Base-by-base conservation (phyloP, 106 monocot genomes). In the Dioscorea zingiberensis region DNA sequence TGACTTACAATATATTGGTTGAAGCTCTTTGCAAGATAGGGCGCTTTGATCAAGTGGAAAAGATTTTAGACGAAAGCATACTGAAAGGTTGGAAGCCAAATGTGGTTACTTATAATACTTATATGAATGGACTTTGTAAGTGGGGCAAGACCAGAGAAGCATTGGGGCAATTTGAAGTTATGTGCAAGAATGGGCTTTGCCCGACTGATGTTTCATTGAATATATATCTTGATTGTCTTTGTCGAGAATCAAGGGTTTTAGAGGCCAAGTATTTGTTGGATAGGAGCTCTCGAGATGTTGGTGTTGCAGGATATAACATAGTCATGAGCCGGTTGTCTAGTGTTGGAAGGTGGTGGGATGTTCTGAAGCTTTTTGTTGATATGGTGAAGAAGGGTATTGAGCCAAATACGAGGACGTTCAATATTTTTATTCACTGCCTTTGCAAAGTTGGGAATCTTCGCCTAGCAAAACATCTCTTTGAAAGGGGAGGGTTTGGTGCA, bases 111-210 rank as follows among this genome's bases (percentile, higher is more conserved):
- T 61, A 30, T 30, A 61, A 61, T 61, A 61, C 28, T 2, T 61
- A 61, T 27, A 30, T 61, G 61, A 61, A 27, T 27, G 61, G 61
- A 6, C 61, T 61, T 30, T 28, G 27, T 30, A 61, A 61, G 61
- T 28, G 4, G 26, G 27, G 30, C 8, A 61, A 32, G 30, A n/a
- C 29, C 5, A 17, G 9, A 13, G 61, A 61, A 61, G 61, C 29
- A 32, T 61, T 61, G 28, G 61, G n/a, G 27, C 17, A 25, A 6
- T 32, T 29, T 13, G 32, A 30, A 18, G 3, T 38, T 8, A 32
- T 61, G 61, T 17, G 7, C 14, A 32, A 30, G 32, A 3, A 28
- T n/a, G 25, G 25, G 21, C 10, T 61, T 18, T 32, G 6, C 18
- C 61, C 61, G 16, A 30, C 61, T 17, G 3, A 30, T 30, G 29